Percentiles rank a stretch among this genome's conserved stretches.
phyloP scores from a whole-genome alignment of 1,284 basidiomycete species.

The Veloboletus limbatus region DNA sequence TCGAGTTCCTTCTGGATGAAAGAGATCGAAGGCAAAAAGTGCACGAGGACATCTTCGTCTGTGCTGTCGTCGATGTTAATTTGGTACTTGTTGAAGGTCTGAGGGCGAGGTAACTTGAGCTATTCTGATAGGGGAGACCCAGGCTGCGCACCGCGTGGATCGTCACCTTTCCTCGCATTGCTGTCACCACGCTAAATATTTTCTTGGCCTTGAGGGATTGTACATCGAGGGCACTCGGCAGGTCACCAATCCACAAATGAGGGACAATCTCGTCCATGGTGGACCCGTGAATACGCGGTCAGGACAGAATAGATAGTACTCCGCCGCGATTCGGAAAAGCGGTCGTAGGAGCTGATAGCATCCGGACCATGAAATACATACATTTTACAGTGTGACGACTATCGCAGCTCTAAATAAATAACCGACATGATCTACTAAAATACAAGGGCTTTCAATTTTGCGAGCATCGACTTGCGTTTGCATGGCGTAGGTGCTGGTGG shows the following conservation, averaged over 20 bases:
- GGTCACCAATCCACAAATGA: constrained; percentile 64
- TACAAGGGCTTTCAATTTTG: constrained; percentile 16
- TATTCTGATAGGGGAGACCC: not conserved
- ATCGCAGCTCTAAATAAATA: not conserved
- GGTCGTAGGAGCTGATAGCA: too few relatives aligned
- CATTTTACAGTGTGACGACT: too few relatives aligned
- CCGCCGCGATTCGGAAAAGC: not conserved
- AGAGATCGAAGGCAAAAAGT: constrained; percentile 73
- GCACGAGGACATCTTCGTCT: constrained; percentile 70
- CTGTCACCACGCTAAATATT: constrained; percentile 68
- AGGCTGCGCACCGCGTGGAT: constrained; percentile 57
- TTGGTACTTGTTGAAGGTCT: constrained; percentile 72
- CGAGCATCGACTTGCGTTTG: constrained; percentile 19
- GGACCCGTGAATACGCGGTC: too few relatives aligned
- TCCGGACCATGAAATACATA: too few relatives aligned
- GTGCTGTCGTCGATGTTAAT: constrained; percentile 70
- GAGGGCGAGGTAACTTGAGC: not conserved
- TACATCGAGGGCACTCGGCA: constrained; percentile 53
- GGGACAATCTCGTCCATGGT: constrained; percentile 55
- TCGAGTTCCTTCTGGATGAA: constrained; percentile 78
- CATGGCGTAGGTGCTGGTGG: constrained; percentile 1
- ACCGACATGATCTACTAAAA: too few relatives aligned
- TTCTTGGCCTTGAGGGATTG: constrained; percentile 55
- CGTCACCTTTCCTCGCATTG: constrained; percentile 65
- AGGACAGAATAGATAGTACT: not conserved